Conservation (phyloP, 257 asterid genomes). For the Lithospermum erythrorhizon region DNA sequence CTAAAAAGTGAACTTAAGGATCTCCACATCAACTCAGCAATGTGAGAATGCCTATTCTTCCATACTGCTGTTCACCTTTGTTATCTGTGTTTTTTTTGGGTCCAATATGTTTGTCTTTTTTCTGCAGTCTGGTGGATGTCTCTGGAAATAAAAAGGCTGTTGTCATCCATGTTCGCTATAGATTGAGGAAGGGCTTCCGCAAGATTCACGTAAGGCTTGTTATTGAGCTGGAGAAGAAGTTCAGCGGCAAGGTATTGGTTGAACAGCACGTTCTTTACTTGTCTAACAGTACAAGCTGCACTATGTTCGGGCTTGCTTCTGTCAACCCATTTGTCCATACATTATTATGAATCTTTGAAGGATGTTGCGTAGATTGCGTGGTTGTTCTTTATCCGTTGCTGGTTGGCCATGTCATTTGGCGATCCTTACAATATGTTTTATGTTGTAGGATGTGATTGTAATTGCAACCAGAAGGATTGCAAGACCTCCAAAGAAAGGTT, state of each 20-base stretch:
- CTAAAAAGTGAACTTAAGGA: slow-evolving; percentile 51
- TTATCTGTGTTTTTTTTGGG: background rate
- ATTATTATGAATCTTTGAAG: too few relatives aligned
- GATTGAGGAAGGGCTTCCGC: slow-evolving; percentile 77
- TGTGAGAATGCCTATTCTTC: slow-evolving; percentile 25
- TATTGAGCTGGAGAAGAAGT: slow-evolving; percentile 86
- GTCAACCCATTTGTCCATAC: too few relatives aligned
- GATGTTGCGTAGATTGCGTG: too few relatives aligned
- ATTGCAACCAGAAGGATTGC: slow-evolving; percentile 68
- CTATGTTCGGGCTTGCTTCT: too few relatives aligned
- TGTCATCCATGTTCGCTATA: slow-evolving; percentile 79
- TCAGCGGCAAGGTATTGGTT: slow-evolving; percentile 71
- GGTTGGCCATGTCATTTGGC: background rate
- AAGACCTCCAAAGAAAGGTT: slow-evolving; percentile 89
- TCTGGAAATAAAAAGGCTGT: slow-evolving; percentile 74
- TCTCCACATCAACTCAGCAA: slow-evolving; percentile 49
- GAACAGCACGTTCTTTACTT: background rate
- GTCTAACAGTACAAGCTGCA: background rate
- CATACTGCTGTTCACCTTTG: background rate
- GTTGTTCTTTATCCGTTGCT: too few relatives aligned
- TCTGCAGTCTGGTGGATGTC: slow-evolving; percentile 60
- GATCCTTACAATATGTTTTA: background rate
- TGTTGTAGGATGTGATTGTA: slow-evolving; percentile 57
- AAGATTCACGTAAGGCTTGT: slow-evolving; percentile 77
- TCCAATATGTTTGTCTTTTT: background rate